A percentile compares a stretch with the other conserved stretches of the same genome.
Evolutionary conservation across 2,329 filamentous ascomycete genomes (phyloP).

Genomic region (Triangularia verruculosa): DNA sequence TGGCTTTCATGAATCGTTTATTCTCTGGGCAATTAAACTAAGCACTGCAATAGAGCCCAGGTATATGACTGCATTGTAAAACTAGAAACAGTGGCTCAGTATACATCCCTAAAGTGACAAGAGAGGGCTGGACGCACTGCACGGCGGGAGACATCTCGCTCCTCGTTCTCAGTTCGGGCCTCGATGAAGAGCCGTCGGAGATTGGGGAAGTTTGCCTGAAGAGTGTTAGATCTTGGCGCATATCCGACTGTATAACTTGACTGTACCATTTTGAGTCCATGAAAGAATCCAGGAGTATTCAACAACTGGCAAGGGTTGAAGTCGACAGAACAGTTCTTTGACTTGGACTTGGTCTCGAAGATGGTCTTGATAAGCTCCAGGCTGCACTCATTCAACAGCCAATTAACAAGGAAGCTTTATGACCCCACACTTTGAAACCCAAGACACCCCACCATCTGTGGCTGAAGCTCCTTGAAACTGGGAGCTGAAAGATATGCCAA

Average conservation of each 20-base stretch:
- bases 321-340: neutral
- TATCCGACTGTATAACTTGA: neutral
- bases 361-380: neutral
- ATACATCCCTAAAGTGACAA: neutral
- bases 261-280: neutral
- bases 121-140: constrained; percentile 59
- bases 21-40: constrained; percentile 85
- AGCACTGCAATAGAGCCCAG: constrained; percentile 95
- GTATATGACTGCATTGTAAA: constrained; percentile 96
- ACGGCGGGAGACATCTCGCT: constrained; percentile 88
- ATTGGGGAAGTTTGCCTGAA: constrained; percentile 81
- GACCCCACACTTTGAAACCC: neutral
- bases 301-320: too few relatives aligned
- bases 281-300: too few relatives aligned
- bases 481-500: constrained; percentile 2
- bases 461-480: constrained; percentile 17
- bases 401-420: neutral
- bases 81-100: constrained; percentile 54
- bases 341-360: neutral
- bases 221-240: neutral
- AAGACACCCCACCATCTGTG: constrained; percentile 16
- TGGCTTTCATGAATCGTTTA: constrained; percentile 49
- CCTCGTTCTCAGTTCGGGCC: constrained; percentile 86
- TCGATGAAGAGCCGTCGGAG: constrained; percentile 95
- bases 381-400: neutral